phyloP scores from a whole-genome alignment of 306 rosid genomes.

The Alnus glutinosa region DNA sequence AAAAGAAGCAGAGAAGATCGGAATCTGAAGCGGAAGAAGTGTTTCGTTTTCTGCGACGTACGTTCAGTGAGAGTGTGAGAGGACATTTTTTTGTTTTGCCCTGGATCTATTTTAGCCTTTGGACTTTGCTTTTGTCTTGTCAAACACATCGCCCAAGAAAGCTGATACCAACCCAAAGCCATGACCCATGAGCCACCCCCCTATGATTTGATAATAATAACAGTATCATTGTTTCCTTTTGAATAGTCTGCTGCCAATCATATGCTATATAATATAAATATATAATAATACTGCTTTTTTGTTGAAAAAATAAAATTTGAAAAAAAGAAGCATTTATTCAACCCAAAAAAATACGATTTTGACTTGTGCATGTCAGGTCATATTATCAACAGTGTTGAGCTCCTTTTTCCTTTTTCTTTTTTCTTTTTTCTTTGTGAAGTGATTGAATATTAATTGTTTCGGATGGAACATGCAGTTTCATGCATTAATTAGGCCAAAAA shows the following conservation, averaged over 20 bases:
- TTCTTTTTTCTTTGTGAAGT: too few species aligned
- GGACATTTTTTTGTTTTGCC: constrained; percentile 50
- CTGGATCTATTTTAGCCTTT: constrained; percentile 18
- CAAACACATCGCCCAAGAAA: constrained; percentile 62
- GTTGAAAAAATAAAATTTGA: background rate
- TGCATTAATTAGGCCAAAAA: too few species aligned
- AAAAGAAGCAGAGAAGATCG: constrained; percentile 38
- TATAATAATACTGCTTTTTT: background rate
- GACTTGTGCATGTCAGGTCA: background rate
- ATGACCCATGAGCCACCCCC: constrained; percentile 14
- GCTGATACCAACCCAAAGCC: constrained; percentile 51
- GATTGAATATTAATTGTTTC: too few species aligned
- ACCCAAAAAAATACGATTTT: background rate
- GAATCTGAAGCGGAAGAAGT: constrained; percentile 65
- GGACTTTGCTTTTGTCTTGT: constrained; percentile 72
- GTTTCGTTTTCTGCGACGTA: constrained; percentile 21
- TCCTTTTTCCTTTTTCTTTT: background rate
- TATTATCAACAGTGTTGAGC: background rate
- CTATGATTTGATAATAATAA: constrained; percentile 47
- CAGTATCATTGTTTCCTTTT: constrained; percentile 31
- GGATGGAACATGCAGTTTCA: too few species aligned
- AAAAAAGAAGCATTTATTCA: background rate
- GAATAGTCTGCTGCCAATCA: constrained; percentile 28
- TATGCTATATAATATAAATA: constrained; percentile 3
- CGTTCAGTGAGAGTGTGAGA: constrained; percentile 32